Base-by-base conservation (phyloP, 2,329 filamentous ascomycete species). In the Fonsecaea pedrosoi region DNA sequence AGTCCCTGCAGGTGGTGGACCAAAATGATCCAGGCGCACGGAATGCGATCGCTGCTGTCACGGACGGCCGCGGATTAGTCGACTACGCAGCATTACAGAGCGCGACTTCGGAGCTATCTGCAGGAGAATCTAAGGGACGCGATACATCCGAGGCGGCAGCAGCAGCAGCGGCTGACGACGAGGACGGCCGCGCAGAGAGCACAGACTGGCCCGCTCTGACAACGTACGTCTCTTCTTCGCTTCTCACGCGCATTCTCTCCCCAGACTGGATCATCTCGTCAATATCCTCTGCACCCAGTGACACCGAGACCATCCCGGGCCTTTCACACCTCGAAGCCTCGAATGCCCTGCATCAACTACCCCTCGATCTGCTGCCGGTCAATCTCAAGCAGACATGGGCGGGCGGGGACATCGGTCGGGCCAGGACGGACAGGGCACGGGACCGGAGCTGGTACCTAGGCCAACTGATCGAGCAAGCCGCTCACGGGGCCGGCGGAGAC, bases 331-430 rank as follows among this genome's bases (percentile, higher is more conserved):
- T 65, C 10, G 72, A 72, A 56, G 62, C 68, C n/a, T 38, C 45
- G 7, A 60, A 69, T 42, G 64, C 65, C 2, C 64, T 72, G 13
- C 60, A 65, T 38, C 73, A 76, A 60, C 65, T 72, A 1, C 75
- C 72, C 3, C 79, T 90, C 15, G 76, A 77, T 0, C 84, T 89
- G 67, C 75, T 89, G 3, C 85, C 85, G 0, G 79, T 90, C 62
- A 83, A 90, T 67, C 76, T 89, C 50, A 87, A 86, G 75, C 82
- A 82, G 71, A 89, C 87, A 1, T 90, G 87, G 87, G 81, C 85
- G 32, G 80, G 82, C 59, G 86, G 85, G 1, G 87, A 87, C 9
- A 84, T 87, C 8, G 87, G 87, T 0, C 79, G 86, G 6, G 86
- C 88, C 73, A 80, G 87, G 35, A 89, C 87, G 10, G 84, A 89